Percentiles rank a stretch among this genome's conserved stretches.
Conservation (phyloP, 805 yeast genomes). For the Cyberlindnera americana region DNA sequence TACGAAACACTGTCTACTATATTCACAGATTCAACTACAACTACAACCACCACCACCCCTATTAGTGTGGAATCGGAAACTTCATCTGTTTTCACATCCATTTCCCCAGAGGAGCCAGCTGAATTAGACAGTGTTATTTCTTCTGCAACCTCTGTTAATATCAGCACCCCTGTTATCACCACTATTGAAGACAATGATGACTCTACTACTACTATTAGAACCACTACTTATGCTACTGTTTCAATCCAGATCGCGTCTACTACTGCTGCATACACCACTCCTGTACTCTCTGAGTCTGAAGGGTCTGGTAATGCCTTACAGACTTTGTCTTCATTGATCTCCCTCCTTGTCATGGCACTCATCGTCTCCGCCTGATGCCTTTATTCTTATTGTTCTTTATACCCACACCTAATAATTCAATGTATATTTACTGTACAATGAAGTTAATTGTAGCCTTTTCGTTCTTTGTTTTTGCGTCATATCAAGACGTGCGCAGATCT, state of each 20-base stretch:
- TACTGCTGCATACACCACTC: no score
- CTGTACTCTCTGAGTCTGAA: neutral
- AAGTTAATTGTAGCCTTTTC: no score
- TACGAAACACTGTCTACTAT: no score
- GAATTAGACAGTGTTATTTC: neutral
- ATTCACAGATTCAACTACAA: neutral
- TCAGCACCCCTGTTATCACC: neutral
- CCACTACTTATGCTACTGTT: no score
- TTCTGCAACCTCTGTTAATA: neutral
- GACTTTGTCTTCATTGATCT: neutral
- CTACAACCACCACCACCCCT: neutral
- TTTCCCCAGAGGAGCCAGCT: slow-evolving; percentile 12
- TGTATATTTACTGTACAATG: no score
- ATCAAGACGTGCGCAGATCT: neutral
- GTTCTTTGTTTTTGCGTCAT: no score
- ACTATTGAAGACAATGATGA: no score
- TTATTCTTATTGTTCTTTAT: no score
- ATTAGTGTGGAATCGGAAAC: neutral
- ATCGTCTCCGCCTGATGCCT: no score
- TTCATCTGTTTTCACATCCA: slow-evolving; percentile 6
- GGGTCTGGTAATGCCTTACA: neutral
- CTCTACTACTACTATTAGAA: no score
- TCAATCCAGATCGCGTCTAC: no score
- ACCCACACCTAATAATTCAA: no score
- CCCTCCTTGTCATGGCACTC: neutral